These are phyloP conservation scores for Erysimum cheiri DNA, from an alignment of 441 rosid species.

Conservation along the genomic window DNA sequence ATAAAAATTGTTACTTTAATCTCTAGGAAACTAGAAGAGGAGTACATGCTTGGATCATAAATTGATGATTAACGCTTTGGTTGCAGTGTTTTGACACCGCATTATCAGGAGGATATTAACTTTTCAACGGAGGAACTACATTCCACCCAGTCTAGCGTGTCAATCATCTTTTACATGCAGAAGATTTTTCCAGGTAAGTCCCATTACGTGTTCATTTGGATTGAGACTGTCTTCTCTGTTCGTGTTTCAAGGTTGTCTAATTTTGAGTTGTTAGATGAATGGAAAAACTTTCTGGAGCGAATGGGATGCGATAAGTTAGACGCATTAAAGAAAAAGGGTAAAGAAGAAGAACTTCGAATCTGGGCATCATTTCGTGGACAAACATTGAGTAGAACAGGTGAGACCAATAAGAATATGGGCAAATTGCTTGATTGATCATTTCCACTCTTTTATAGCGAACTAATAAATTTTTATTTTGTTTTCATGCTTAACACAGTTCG, in stretches of 20 bases:
- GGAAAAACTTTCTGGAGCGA: slow-evolving; percentile 95
- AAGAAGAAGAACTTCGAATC: slow-evolving; percentile 75
- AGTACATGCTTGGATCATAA: slow-evolving; percentile 20
- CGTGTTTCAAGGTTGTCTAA: slow-evolving; percentile 22
- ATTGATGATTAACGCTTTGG: slow-evolving; percentile 39
- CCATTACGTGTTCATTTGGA: slow-evolving; percentile 10
- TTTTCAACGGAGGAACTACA: slow-evolving; percentile 78
- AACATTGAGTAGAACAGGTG: slow-evolving; percentile 97
- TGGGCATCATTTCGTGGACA: slow-evolving; percentile 99
- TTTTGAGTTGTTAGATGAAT: slow-evolving; percentile 67
- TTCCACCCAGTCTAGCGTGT: slow-evolving; percentile 72
- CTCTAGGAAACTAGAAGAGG: slow-evolving; percentile 1
- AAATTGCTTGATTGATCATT: not conserved
- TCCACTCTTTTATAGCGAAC: slow-evolving; percentile 8
- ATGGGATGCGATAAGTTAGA: slow-evolving; percentile 69
- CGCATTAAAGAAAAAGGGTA: slow-evolving; percentile 53
- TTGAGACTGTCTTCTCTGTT: slow-evolving; percentile 33
- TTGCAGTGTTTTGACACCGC: slow-evolving; percentile 91
- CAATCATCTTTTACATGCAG: slow-evolving; percentile 89
- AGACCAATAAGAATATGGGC: slow-evolving; percentile 15
- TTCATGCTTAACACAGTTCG: slow-evolving; percentile 68
- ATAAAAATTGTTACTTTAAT: not conserved
- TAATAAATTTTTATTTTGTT: not conserved
- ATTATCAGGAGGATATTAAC: slow-evolving; percentile 86
- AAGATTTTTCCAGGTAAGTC: slow-evolving; percentile 82